Evolutionary conservation across 768 basidiomycete species (phyloP), one percentile per base, ranked within the genome.

Genomic region (Collybiopsis luxurians): DNA sequence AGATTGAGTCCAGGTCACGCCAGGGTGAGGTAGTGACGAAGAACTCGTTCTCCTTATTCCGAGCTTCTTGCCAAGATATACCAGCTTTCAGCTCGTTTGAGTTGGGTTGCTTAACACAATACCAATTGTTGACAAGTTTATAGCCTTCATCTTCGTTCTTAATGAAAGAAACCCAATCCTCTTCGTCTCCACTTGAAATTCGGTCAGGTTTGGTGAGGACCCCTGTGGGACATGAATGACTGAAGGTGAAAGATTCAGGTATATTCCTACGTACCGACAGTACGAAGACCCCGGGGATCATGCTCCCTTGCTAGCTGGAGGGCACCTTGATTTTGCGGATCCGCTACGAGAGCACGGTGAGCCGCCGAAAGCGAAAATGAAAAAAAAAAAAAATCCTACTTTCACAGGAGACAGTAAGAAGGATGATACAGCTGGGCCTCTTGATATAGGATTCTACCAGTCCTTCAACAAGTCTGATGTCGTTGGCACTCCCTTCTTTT

Each of bases 321-420:
- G 0, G 89, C 89, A 0, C 85, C 86, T 66, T 92, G 89, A 42
- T 89, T 92, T 61, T 91, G 87, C 19, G 88, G 89, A 59, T 92
- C 89, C 51, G 88, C 90, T 92, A 53, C 10, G 12, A 17, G 27
- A 45, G 42, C 13, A n/a, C 26, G 23, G 47, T 21, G 52, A 52
- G n/a, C 38, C 12, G 30, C 30, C 17, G 13, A 44, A 40, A 30
- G 19, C 19, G 30, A 11, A 36, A 26, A 50, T 13, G 40, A 27
- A 43, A 27, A 5, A n/a, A 57, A 27, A 40, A 24, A 39, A 31
- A 11, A 17, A 27, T 60, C 80, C 57, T 55, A 86, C 86, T 86
- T 67, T 87, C 85, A 61, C 85, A 87, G 0, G 88, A 79, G 0
- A 84, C 78, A 0, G 79, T 80, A 26, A 89, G 57, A 0, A 91